phyloP scores from a whole-genome alignment of 2,329 filamentous ascomycete species.

The Neonectria magnoliae region DNA sequence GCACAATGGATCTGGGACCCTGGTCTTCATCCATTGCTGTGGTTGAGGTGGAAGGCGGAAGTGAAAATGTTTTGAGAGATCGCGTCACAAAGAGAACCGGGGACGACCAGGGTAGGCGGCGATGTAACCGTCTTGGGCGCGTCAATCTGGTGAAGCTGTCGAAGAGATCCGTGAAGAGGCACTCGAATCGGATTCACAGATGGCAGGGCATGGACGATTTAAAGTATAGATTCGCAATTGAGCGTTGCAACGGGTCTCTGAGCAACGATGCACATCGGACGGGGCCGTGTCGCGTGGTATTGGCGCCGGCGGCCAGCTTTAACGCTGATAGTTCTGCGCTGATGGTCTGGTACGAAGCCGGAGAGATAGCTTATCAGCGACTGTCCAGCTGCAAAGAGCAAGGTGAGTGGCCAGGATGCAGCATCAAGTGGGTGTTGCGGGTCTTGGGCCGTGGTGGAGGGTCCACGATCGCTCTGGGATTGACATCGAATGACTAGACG shows the following conservation, averaged over 20 bases:
- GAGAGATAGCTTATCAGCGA: conserved; percentile 43
- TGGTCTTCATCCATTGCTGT: conserved; percentile 66
- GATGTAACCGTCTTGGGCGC: conserved; percentile 2
- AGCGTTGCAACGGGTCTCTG: conserved; percentile 16
- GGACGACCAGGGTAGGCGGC: conserved; percentile 5
- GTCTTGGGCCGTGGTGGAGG: conserved; percentile 25
- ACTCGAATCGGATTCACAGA: background rate
- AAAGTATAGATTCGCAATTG: conserved; percentile 25
- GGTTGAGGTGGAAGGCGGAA: conserved; percentile 15
- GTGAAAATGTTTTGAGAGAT: conserved; percentile 15
- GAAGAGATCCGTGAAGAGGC: background rate
- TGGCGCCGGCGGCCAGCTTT: conserved; percentile 32
- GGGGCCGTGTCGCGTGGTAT: conserved; percentile 33
- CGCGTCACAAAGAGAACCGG: background rate
- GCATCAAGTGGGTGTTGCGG: conserved; percentile 33
- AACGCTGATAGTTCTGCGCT: conserved; percentile 32
- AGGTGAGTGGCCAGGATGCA: conserved; percentile 31
- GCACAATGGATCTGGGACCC: conserved; percentile 60
- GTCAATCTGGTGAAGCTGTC: background rate
- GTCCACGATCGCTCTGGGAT: conserved; percentile 24
- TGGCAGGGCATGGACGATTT: conserved; percentile 14
- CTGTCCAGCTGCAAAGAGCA: conserved; percentile 22
- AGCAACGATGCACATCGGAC: conserved; percentile 21
- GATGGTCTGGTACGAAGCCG: conserved; percentile 25
- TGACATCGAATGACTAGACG: conserved; percentile 19